Base-by-base conservation (phyloP, 176 grass and related monocot genomes). In the Eleusine indica region DNA sequence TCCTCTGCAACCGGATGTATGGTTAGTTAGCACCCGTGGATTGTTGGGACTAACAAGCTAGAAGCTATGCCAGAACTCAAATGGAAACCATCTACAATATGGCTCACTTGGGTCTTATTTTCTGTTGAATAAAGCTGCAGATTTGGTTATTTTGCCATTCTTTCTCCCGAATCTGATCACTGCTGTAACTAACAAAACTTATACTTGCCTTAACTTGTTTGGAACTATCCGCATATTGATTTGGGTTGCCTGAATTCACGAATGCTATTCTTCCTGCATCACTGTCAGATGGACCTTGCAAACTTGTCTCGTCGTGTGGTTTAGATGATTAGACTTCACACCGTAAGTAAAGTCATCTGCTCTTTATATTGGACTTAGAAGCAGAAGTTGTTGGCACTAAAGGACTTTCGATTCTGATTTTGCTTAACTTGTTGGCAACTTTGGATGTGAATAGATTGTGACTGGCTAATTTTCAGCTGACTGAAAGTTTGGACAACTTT, bases 81-180 rank as follows among this genome's bases (percentile, higher is more conserved):
- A 63, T 80, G 77, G 22, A 70, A 81, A 53, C 4, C 43, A 85
- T 66, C n/a, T 54, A 75, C 53, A 49, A 51, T 51, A 22, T 4
- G 10, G 78, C 65, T 75, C 39, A 40, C 13, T 81, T 39, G 53
- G 16, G 19, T 85, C 37, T 76, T 46, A 19, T 46, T 89, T 81
- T 71, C 71, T 89, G 44, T 42, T 54, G 29, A 81, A 85, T 85
- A 89, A 89, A 85, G 32, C 82, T 81, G 11, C 37, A 71, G 41
- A 71, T 73, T 79, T 81, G 77, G 65, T 46, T 30, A 72, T 85
- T 64, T 65, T 64, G 7, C 28, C 14, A 2, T 64, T 66, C 11
- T 71, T 82, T 70, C 29, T 46, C 2, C 19, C 35, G 9, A 32
- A 15, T 37, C 37, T 12, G 51, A 37, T 41, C 37, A 44, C n/a